Base-by-base conservation (phyloP, 2,329 filamentous ascomycete genomes). In the Torrubiella hemipterigena region DNA sequence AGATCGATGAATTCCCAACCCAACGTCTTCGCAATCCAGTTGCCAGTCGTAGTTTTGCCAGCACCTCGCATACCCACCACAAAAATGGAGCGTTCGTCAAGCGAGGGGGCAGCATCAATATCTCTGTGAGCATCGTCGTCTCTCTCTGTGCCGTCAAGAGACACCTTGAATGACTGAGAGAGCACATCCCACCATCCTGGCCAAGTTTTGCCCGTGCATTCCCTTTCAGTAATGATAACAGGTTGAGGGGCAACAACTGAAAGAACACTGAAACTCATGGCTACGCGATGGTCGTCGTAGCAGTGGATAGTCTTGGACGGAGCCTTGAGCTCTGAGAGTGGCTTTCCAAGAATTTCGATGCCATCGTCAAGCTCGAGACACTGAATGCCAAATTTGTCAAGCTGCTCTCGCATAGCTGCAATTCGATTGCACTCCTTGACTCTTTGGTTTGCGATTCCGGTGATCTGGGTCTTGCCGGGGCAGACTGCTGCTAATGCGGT, bases 391-490 rank as follows among this genome's bases (percentile, higher is more conserved):
- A 95, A 98, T 50, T 96, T 96, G 26, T 80, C 82, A 24, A 98
- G 72, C 56, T 98, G 81, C 37, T 87, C 82, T 49, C 85, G 82
- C 91, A 98, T 98, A 18, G 91, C 91, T 40, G 76, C 70, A 43
- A 98, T 98, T 21, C 91, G 80, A 53, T 98, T 94, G 61, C 91
- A 98, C 51, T 98, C 91, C 55, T 98, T 98, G 36, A 96, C 89
- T 44, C 91, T 77, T 54, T 98, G 91, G 49, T 98, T 98, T 18
- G 91, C 91, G 44, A 98, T 98, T 30, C 91, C 91, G 12, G 78
- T 81, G 42, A 98, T 96, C 34, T 74, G 75, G 0, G 91, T 98
- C 30, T 76, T 77, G 3, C 83, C 84, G 11, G 71, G 75, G 8
- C 89, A 86, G 26, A 94, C 84, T 21, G 91, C 91, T 17, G 86